Base-by-base conservation (phyloP, 805 yeast species). In the Kregervanrija fluxuum region DNA sequence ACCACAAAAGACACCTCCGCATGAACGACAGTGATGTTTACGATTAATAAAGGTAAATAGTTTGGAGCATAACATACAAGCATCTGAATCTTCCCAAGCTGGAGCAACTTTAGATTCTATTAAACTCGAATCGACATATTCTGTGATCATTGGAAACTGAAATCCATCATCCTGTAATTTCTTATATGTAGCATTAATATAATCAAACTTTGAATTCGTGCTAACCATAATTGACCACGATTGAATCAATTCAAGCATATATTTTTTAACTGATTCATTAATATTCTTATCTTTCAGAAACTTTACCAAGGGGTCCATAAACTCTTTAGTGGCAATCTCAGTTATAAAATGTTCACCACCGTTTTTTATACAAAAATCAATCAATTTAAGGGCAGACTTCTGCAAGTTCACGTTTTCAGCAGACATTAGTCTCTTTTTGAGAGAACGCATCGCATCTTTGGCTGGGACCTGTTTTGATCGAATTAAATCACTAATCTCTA, bases 11-110 rank as follows among this genome's bases (percentile, higher is more conserved):
- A 88, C 96, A 3, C 97, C 97, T 17, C 99, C 99, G 66, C 99
- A 93, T 42, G 95, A 84, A 43, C 99, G 75, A 64, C 99, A 93
- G 65, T 93, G 99, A 62, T 93, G 99, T 61, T 91, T 89, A 57
- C 99, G 74, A 61, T 86, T 89, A 48, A 90, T 68, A 59, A 91
- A 74, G 1, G 93, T 71, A 59, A 93, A 93, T 12, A 81, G 67
- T 36, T 73, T 78, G 42, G 95, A 88, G 53, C 97, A 88, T 44
- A 87, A 79, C 97, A 93, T 90, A 64, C 99, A 93, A 3, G 87
- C 87, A 54, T 88, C 95, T 10, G 90, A 84, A 57, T 93, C 99
- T 16, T 85, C 82, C 99, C 99, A 93, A 54, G 89, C 97, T 0
- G 99, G 98, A 2, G 99, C 97, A 4, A 90, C 90, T 49, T 80